These are phyloP conservation scores for Obelidium mucronatum DNA, from an alignment of 192 early-diverging fungal genomes.

Conservation along the genomic window DNA sequence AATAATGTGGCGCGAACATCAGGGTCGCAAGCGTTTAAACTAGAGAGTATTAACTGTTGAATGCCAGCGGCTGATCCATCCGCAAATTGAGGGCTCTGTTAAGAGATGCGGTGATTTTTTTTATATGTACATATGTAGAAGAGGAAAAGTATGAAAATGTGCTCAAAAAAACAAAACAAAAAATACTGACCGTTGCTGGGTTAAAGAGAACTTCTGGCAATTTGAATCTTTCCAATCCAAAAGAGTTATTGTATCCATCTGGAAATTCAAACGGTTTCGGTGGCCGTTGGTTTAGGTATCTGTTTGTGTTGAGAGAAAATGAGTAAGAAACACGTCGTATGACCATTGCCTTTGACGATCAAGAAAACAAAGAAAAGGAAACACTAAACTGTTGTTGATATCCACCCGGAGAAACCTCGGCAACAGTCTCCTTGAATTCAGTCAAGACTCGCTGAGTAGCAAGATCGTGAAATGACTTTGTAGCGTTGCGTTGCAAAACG, in stretches of 20 bases:
- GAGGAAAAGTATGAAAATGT: slow-evolving; percentile 18
- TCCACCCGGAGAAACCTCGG: slow-evolving; percentile 78
- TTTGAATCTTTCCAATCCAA: slow-evolving; percentile 81
- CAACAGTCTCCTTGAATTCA: slow-evolving; percentile 94
- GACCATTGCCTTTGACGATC: not conserved
- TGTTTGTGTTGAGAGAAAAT: too few species aligned
- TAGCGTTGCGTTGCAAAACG: slow-evolving; percentile 60
- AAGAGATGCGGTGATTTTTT: too few species aligned
- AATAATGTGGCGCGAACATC: slow-evolving; percentile 87
- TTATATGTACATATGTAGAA: too few species aligned
- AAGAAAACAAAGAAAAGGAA: not conserved
- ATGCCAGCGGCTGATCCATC: not conserved
- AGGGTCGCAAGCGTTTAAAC: slow-evolving; percentile 80
- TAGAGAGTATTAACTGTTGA: slow-evolving; percentile 32
- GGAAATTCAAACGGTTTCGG: slow-evolving; percentile 94
- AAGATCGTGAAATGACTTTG: slow-evolving; percentile 73
- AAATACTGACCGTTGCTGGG: slow-evolving; percentile 57
- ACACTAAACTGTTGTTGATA: slow-evolving; percentile 73
- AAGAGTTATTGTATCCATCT: slow-evolving; percentile 87
- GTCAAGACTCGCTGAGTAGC: slow-evolving; percentile 81
- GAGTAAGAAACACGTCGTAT: too few species aligned
- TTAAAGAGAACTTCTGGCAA: slow-evolving; percentile 89
- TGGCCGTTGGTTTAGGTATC: slow-evolving; percentile 57
- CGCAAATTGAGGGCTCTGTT: not conserved
- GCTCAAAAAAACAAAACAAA: slow-evolving; percentile 24